phyloP scores from a whole-genome alignment of 2,329 filamentous ascomycete genomes.

The Neofusicoccum laricinum region DNA sequence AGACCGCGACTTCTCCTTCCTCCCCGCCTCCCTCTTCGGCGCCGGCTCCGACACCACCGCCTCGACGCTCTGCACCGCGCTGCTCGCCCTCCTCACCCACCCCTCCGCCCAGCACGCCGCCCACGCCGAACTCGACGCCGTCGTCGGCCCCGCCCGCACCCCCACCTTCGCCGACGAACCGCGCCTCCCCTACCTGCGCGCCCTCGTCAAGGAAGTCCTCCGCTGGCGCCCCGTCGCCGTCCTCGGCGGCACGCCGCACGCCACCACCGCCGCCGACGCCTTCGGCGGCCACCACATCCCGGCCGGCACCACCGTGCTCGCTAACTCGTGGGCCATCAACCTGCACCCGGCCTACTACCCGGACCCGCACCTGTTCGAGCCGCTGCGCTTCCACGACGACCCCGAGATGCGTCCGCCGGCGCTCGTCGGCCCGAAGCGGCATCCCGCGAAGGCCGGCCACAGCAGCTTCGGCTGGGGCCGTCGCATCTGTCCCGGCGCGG shows the following conservation, averaged over 20 bases:
- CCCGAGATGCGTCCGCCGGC: neutral
- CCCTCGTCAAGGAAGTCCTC: slow-evolving; percentile 36
- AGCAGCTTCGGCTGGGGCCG: slow-evolving; percentile 36
- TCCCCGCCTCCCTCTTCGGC: slow-evolving; percentile 46
- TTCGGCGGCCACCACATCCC: slow-evolving; percentile 52
- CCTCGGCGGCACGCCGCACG: slow-evolving; percentile 47
- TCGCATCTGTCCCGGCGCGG: slow-evolving; percentile 32
- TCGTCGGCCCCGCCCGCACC: slow-evolving; percentile 30
- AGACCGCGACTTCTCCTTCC: slow-evolving; percentile 43
- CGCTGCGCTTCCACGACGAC: slow-evolving; percentile 33
- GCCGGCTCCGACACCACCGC: slow-evolving; percentile 53
- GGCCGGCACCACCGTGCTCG: slow-evolving; percentile 45
- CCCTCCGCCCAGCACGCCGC: slow-evolving; percentile 44
- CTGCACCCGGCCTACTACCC: slow-evolving; percentile 41
- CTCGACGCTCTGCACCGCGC: slow-evolving; percentile 47
- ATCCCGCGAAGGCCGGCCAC: slow-evolving; percentile 31
- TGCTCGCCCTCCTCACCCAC: slow-evolving; percentile 49
- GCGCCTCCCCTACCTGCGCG: slow-evolving; percentile 38
- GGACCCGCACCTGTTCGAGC: slow-evolving; percentile 39
- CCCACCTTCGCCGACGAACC: slow-evolving; percentile 38
- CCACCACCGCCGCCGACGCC: slow-evolving; percentile 47
- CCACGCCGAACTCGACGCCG: slow-evolving; percentile 40
- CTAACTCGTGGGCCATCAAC: slow-evolving; percentile 46
- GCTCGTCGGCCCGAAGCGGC: neutral
- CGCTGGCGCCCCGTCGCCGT: slow-evolving; percentile 41